These are phyloP conservation scores for Fraxinus americana DNA, from an alignment of 257 asterid species.

Conservation along the genomic window DNA sequence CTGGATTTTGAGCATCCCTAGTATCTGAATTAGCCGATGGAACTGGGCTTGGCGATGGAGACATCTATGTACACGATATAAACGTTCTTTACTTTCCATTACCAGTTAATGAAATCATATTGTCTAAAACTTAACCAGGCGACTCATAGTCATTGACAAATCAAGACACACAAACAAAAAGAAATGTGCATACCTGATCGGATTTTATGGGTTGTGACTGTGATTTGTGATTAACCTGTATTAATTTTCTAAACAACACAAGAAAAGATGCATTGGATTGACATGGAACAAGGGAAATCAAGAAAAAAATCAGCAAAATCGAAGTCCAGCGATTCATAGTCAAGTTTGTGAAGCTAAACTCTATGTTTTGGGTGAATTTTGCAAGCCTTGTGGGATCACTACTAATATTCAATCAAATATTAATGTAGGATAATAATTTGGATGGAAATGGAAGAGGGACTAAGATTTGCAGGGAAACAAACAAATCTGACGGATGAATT, in stretches of 20 bases:
- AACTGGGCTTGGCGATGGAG: conserved; percentile 36
- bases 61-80: conserved; percentile 16
- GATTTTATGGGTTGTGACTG: neutral
- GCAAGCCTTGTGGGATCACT: neutral
- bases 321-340: conserved; percentile 23
- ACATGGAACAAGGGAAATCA: conserved; percentile 18
- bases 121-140: neutral
- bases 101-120: conserved; percentile 5
- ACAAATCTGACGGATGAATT: conserved; percentile 40
- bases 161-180: conserved; percentile 6
- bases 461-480: conserved; percentile 8
- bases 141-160: neutral
- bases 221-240: conserved; percentile 4
- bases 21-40: conserved; percentile 21
- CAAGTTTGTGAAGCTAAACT: conserved; percentile 17
- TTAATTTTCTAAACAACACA: conserved; percentile 18
- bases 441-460: neutral
- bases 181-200: conserved; percentile 19
- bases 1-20: conserved; percentile 27
- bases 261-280: conserved; percentile 31
- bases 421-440: conserved; percentile 1
- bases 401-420: conserved; percentile 14
- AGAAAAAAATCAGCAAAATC: conserved; percentile 19
- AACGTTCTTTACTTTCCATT: neutral
- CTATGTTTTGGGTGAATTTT: neutral